These are phyloP conservation scores for Pseudozyma sp. DNA, from an alignment of 1,284 basidiomycete species.

Conservation along the genomic window DNA sequence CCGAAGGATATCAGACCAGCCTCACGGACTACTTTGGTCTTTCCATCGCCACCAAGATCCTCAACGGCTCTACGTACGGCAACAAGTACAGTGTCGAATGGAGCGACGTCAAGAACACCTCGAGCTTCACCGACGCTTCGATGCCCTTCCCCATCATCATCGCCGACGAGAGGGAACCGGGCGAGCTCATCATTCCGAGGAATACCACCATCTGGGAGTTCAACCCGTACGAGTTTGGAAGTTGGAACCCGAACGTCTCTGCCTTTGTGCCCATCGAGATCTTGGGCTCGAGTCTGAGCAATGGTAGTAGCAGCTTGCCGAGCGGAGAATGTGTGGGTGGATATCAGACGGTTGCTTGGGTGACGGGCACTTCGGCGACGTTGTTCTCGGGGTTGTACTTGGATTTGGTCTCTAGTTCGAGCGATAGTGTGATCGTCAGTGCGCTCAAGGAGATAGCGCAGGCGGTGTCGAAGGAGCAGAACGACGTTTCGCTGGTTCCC, in stretches of 20 bases:
- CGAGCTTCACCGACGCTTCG: constrained; percentile 48
- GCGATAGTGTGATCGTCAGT: constrained; percentile 31
- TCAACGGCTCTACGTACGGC: constrained; percentile 56
- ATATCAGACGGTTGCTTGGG: constrained; percentile 62
- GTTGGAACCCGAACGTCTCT: constrained; percentile 69
- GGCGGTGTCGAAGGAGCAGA: constrained; percentile 58
- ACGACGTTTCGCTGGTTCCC: constrained; percentile 71
- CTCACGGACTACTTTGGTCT: constrained; percentile 67
- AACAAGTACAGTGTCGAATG: constrained; percentile 60
- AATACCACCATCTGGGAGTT: constrained; percentile 71
- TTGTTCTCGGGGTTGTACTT: constrained; percentile 69
- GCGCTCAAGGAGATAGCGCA: constrained; percentile 52
- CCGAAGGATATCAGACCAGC: constrained; percentile 45
- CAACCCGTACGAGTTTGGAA: constrained; percentile 71
- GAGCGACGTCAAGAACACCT: constrained; percentile 59
- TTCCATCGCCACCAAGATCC: constrained; percentile 59
- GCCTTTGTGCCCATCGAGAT: constrained; percentile 65
- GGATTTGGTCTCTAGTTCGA: constrained; percentile 38
- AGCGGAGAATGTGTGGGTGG: constrained; percentile 51
- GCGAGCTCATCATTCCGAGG: constrained; percentile 69
- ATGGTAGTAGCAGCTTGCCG: constrained; percentile 43
- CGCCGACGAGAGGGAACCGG: constrained; percentile 71
- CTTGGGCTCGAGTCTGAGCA: constrained; percentile 56
- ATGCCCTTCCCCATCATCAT: constrained; percentile 70
- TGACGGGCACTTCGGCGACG: constrained; percentile 63